Evolutionary conservation across 306 rosid genomes (phyloP), one percentile per base, ranked within the genome.

Genomic region (Sicyos edulis): DNA sequence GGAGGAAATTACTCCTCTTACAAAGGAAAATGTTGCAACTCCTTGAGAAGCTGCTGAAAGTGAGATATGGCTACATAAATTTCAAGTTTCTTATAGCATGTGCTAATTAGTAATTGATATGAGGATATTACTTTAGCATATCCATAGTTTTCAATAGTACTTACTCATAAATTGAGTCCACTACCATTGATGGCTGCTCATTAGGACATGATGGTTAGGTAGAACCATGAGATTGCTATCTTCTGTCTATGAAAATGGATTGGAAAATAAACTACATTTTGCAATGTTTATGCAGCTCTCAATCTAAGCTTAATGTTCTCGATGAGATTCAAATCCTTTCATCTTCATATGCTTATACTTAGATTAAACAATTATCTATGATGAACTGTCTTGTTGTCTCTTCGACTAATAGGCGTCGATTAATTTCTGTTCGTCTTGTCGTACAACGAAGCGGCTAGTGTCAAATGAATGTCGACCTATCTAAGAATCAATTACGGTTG

Each of bases 1-100:
- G 3, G 98, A 90, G 2, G 98, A 93, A 82, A 78, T 87, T 72
- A 87, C 88, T 62, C 93, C 98, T 17, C 87, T 86, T 74, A 89
- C 92, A 60, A 87, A 77, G 86, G 92, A 85, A 85, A 91, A 88
- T 51, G 75, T 91, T 4, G 84, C 97, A 52, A 78, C 95, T 64
- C 95, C 96, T 53, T 93, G 77, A 90, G 79, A 83, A 9, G 56
- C n/a, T 51, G 14, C 3, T 50, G 20, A 54, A 51, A 49, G 63
- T 64, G 77, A 32, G n/a, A 8, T 10, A 10, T 11, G 26, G 5
- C 70, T 10, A 12, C 22, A 66, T 11, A 66, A 20, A 2, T 44
- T 20, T 47, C 37, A 34, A 66, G 54, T 66, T 66, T 67, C 72
- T 67, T n/a, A 20, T 67, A 67, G 72, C 47, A 21, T 20, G 47